phyloP scores from a whole-genome alignment of 1,284 basidiomycete species.

The Paramarasmius palmivorus region DNA sequence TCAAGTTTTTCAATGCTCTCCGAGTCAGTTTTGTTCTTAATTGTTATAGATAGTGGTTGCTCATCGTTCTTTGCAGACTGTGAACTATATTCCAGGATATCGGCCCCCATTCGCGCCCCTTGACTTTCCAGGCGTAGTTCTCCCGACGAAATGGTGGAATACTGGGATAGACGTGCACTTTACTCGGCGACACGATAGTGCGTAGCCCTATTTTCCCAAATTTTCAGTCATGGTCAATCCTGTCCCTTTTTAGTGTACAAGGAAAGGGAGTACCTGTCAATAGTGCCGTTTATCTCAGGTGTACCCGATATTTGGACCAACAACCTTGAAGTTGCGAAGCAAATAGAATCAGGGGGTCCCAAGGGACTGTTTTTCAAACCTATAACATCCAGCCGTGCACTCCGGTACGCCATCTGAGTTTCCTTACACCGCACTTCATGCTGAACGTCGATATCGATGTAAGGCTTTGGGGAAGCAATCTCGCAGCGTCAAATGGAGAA shows the following conservation, averaged over 20 bases:
- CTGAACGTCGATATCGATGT: not conserved
- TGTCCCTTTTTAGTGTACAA: slow-evolving; percentile 37
- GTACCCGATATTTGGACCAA: slow-evolving; percentile 40
- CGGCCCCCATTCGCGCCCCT: slow-evolving; percentile 42
- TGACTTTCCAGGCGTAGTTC: slow-evolving; percentile 30
- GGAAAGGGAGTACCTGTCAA: slow-evolving; percentile 42
- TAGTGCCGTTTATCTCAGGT: slow-evolving; percentile 44
- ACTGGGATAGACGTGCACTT: slow-evolving; percentile 37
- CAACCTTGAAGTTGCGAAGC: slow-evolving; percentile 50
- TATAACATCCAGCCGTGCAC: slow-evolving; percentile 24
- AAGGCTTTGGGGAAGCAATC: slow-evolving; percentile 50
- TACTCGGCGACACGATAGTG: slow-evolving; percentile 34
- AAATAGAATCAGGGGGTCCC: slow-evolving; percentile 39
- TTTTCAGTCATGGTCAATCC: not conserved
- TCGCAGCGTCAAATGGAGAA: slow-evolving; percentile 43
- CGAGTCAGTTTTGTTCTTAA: no score
- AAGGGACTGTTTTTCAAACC: slow-evolving; percentile 45
- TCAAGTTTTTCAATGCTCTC: no score
- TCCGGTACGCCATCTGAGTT: slow-evolving; percentile 28
- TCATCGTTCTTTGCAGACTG: slow-evolving; percentile 24
- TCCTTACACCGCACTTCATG: no score
- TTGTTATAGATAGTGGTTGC: no score
- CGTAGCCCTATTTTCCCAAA: slow-evolving; percentile 6
- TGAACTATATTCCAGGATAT: slow-evolving; percentile 36
- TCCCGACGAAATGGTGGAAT: slow-evolving; percentile 48